A percentile compares a stretch with the other conserved stretches of the same genome.
These are phyloP conservation scores for Nicotiana otophora DNA, from an alignment of 257 asterid genomes.

Conservation along the genomic window DNA sequence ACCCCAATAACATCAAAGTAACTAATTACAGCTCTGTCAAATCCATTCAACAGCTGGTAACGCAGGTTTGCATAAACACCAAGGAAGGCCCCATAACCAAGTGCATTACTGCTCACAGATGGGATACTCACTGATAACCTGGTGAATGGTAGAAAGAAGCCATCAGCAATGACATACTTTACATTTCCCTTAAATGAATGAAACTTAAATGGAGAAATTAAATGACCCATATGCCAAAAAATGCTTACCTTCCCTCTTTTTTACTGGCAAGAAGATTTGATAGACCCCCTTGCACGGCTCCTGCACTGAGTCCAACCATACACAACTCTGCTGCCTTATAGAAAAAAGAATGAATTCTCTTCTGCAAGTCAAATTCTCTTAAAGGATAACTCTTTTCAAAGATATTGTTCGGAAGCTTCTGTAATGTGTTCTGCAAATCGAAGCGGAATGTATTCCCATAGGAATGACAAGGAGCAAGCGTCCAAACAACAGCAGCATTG, in stretches of 20 bases:
- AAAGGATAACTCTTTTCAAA: constrained; percentile 86
- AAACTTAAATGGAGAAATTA: not conserved
- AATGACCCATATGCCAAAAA: not conserved
- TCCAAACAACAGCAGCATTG: constrained; percentile 89
- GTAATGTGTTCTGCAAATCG: constrained; percentile 93
- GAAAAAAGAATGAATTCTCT: constrained; percentile 80
- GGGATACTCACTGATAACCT: constrained; percentile 86
- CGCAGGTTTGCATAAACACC: constrained; percentile 90
- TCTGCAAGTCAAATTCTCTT: constrained; percentile 85
- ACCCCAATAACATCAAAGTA: constrained; percentile 96
- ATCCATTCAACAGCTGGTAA: constrained; percentile 82
- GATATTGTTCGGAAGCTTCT: constrained; percentile 92
- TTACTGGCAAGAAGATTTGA: constrained; percentile 74
- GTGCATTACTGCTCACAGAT: constrained; percentile 82
- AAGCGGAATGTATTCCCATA: constrained; percentile 91
- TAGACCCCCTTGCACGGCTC: constrained; percentile 85
- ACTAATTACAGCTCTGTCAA: constrained; percentile 59
- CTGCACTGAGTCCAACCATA: constrained; percentile 91
- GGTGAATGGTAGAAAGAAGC: not conserved
- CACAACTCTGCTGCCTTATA: constrained; percentile 89
- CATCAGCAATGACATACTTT: not conserved
- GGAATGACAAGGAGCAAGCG: constrained; percentile 96
- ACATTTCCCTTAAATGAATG: not conserved
- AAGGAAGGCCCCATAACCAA: constrained; percentile 96
- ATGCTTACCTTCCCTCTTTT: constrained; percentile 78